Conservation (phyloP, 1,139 yeast species). For the Sugiyamaella xylanicola region DNA sequence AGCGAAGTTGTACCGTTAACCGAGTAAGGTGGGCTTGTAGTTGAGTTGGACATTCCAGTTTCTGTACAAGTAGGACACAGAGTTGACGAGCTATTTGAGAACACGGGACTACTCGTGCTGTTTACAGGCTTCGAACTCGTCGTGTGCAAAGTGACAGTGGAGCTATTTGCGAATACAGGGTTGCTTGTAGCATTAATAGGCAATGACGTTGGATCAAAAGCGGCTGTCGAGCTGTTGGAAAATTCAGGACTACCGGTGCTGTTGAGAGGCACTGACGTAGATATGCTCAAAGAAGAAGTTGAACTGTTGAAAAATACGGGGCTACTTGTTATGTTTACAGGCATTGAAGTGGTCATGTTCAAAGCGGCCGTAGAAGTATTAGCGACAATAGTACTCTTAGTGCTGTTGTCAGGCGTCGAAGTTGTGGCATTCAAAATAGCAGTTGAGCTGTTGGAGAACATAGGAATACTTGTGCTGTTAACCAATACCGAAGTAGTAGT, state of each 20-base stretch:
- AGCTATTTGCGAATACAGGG: not conserved
- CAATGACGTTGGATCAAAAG: not conserved
- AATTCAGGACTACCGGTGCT: conserved; percentile 1
- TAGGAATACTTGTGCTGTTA: not conserved
- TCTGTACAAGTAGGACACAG: conserved; percentile 8
- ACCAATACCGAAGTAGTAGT: not conserved
- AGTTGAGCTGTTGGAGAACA: not conserved
- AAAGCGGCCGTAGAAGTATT: not conserved
- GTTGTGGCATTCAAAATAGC: not conserved
- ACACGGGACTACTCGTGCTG: not conserved
- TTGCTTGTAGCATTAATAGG: not conserved
- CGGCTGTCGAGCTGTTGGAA: not conserved
- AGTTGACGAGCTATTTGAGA: not conserved
- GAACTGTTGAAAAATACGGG: not conserved
- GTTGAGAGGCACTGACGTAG: not conserved
- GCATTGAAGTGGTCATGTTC: not conserved
- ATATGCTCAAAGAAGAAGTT: not conserved
- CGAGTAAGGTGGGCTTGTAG: not conserved
- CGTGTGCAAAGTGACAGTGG: conserved; percentile 11
- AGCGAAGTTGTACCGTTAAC: not conserved
- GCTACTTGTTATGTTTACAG: not conserved
- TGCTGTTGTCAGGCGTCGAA: not conserved
- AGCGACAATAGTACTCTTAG: not conserved
- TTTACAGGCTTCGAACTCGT: conserved; percentile 1
- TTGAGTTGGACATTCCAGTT: too few relatives aligned